Evolutionary conservation across 768 basidiomycete genomes (phyloP), one percentile per base, ranked within the genome.

Genomic region (Phaeotremella skinneri): DNA sequence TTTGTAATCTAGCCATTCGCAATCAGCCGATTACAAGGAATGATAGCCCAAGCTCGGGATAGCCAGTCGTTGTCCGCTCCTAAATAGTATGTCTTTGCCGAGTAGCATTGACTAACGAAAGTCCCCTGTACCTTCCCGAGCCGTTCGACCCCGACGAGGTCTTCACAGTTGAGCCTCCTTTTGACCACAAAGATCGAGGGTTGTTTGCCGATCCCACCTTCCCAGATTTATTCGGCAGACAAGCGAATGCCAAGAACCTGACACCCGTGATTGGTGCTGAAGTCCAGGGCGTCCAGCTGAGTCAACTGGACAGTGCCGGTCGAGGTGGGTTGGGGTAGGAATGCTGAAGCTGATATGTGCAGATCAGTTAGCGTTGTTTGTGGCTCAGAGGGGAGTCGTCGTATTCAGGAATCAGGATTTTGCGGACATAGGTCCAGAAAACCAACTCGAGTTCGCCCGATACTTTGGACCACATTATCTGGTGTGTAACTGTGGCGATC

Each of bases 171-270:
- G n/a, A n/a, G n/a, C n/a, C n/a, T n/a, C n/a, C 27, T 11, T 56
- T 56, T 26, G 55, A 56, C 5, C 55, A 56, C 29, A n/a, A 48
- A 6, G 55, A 56, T 31, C 55, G 43, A n/a, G 55, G 55, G n/a
- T 27, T 48, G 30, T 47, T 42, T 13, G 55, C 55, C 5, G 55
- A 56, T 48, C 55, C 55, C 25, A 34, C 20, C 20, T 56, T 56
- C 45, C 55, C 55, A 4, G 34, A 56, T 26, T 30, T 56, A 4
- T 32, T 56, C 21, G n/a, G n/a, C n/a, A n/a, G n/a, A n/a, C 7
- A n/a, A 27, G 9, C 13, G 11, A 21, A n/a, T 20, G 4, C 34
- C 9, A 7, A 56, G 55, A 47, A 56, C 42, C 55, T 48, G 29
- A 48, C 45, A n/a, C 42, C 55, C 17, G 43, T 27, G 29, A 47